These are phyloP conservation scores for Mycena rebaudengoi DNA, from an alignment of 768 basidiomycete genomes.

Conservation along the genomic window DNA sequence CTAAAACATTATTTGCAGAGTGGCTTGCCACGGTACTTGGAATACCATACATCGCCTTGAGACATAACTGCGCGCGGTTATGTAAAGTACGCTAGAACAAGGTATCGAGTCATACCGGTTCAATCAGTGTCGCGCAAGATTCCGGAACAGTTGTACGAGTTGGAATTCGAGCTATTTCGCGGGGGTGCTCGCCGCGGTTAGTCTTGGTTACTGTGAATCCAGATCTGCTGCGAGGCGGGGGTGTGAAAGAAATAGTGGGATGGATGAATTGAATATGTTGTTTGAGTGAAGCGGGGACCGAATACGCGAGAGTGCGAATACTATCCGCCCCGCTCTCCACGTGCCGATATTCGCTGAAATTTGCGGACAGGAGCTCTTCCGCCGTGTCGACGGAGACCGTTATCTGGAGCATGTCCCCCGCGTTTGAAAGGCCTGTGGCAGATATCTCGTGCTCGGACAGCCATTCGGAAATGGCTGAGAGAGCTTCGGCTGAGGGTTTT, in stretches of 20 bases:
- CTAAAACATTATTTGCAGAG: conserved; percentile 36
- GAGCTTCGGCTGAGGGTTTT: background rate
- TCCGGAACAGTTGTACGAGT: background rate
- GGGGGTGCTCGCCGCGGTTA: background rate
- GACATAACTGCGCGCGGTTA: background rate
- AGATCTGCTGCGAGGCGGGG: background rate
- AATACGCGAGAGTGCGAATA: conserved; percentile 57
- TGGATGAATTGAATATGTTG: conserved; percentile 56
- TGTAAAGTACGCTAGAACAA: background rate
- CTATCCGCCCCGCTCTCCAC: conserved; percentile 41
- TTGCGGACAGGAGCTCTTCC: conserved; percentile 57
- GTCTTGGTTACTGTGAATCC: background rate
- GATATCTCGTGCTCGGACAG: conserved; percentile 51
- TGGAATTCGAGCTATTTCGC: background rate
- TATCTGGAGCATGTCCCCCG: conserved; percentile 29
- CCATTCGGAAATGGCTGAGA: conserved; percentile 40
- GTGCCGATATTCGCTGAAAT: conserved; percentile 47
- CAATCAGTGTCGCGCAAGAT: background rate
- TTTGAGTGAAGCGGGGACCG: conserved; percentile 52
- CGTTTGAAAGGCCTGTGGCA: conserved; percentile 47
- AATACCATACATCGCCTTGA: conserved; percentile 6
- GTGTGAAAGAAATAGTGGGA: conserved; percentile 34
- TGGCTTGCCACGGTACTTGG: background rate
- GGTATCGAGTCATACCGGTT: background rate
- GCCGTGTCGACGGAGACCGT: conserved; percentile 50